Evolutionary conservation across 31 red algal species (phyloP).

Genomic region (Odonthalia washingtoniensis): DNA sequence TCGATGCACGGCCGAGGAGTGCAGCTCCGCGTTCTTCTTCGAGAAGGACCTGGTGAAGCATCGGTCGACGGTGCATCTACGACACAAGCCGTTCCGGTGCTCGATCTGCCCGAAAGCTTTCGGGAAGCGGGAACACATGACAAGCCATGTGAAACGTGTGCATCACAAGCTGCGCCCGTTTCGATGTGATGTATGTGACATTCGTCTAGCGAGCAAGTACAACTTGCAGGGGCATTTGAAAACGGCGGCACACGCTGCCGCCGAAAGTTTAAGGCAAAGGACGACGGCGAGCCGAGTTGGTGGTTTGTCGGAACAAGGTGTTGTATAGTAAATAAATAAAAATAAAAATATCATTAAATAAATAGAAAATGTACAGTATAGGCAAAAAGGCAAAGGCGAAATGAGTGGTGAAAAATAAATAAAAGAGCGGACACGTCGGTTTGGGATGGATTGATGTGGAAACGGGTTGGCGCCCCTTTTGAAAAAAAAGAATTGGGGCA

Average conservation of each 20-base stretch:
- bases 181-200: slow-evolving; percentile 59
- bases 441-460: too few species aligned
- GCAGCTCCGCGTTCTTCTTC: slow-evolving; percentile 66
- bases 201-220: slow-evolving; percentile 68
- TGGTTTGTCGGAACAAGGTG: too few species aligned
- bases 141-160: slow-evolving; percentile 75
- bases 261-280: slow-evolving; percentile 35
- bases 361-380: too few species aligned
- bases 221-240: slow-evolving; percentile 76
- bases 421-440: too few species aligned
- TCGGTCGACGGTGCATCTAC: slow-evolving; percentile 64
- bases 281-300: too few species aligned
- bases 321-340: too few species aligned
- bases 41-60: slow-evolving; percentile 69
- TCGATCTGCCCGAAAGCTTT: slow-evolving; percentile 51
- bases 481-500: too few species aligned
- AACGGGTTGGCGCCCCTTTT: too few species aligned
- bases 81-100: slow-evolving; percentile 65
- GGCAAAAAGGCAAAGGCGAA: too few species aligned
- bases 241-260: slow-evolving; percentile 49
- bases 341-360: too few species aligned
- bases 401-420: too few species aligned
- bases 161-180: slow-evolving; percentile 75
- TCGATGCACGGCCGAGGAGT: slow-evolving; percentile 36
- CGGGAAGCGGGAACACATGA: slow-evolving; percentile 80